Evolutionary conservation across 805 yeast species (phyloP).

Genomic region (Huiozyma naganishii): DNA sequence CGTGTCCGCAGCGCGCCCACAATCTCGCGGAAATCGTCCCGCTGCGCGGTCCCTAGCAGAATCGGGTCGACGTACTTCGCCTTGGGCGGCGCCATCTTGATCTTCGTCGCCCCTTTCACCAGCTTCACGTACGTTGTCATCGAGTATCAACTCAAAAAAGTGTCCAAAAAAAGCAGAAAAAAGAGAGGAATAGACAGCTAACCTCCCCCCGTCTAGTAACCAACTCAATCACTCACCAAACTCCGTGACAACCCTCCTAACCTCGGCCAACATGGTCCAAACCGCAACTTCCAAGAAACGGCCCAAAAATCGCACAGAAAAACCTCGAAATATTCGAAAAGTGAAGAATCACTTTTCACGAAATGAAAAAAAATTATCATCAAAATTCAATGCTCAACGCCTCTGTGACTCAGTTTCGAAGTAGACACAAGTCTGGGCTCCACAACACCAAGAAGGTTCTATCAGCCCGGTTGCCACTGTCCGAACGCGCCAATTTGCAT

Average conservation of each 20-base stretch:
- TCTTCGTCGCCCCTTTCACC: slow-evolving; percentile 69
- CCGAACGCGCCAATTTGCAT: too few species aligned
- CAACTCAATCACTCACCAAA: neutral
- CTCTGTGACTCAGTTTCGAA: too few species aligned
- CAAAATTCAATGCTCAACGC: too few species aligned
- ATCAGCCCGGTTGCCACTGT: too few species aligned
- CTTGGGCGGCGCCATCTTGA: slow-evolving; percentile 93
- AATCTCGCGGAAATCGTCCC: slow-evolving; percentile 48
- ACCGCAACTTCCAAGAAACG: too few species aligned
- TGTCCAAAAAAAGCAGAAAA: neutral
- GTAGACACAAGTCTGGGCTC: too few species aligned
- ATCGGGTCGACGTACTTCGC: slow-evolving; percentile 93
- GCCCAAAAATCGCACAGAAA: too few species aligned
- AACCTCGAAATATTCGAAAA: too few species aligned
- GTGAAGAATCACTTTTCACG: too few species aligned
- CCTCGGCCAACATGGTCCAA: too few species aligned
- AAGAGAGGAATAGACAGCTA: neutral
- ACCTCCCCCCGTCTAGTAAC: neutral
- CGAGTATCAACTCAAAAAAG: slow-evolving; percentile 6
- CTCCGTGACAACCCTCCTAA: neutral
- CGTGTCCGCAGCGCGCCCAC: slow-evolving; percentile 54
- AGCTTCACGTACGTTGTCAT: slow-evolving; percentile 49
- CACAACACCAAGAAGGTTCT: too few species aligned
- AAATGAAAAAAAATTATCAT: too few species aligned
- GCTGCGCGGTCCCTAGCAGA: slow-evolving; percentile 36